Conservation (phyloP, 495 filamentous ascomycete species). For the Penicillium fimorum region DNA sequence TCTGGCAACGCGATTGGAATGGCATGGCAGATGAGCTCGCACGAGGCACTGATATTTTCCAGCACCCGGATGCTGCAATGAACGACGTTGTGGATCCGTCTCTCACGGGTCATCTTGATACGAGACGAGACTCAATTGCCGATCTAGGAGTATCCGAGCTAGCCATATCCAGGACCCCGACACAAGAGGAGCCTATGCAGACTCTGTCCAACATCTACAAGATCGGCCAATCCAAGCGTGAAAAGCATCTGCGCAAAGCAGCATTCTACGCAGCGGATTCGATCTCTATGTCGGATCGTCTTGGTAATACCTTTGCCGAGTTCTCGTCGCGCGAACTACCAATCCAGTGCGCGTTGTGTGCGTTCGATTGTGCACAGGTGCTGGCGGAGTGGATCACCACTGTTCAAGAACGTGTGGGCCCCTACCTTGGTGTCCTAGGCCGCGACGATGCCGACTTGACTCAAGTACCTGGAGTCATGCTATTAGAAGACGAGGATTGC, state of each 20-base stretch:
- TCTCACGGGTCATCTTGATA: slow-evolving; percentile 26
- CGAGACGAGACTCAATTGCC: slow-evolving; percentile 39
- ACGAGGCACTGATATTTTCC: slow-evolving; percentile 70
- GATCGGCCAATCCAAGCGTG: slow-evolving; percentile 58
- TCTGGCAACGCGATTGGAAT: slow-evolving; percentile 93
- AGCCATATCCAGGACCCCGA: slow-evolving; percentile 43
- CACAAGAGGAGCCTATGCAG: slow-evolving; percentile 40
- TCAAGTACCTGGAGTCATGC: slow-evolving; percentile 79
- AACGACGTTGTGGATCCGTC: slow-evolving; percentile 34
- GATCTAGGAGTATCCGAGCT: slow-evolving; percentile 43
- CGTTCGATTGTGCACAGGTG: slow-evolving; percentile 95
- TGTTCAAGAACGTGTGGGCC: slow-evolving; percentile 89
- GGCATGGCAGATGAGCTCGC: slow-evolving; percentile 89
- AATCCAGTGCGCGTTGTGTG: slow-evolving; percentile 87
- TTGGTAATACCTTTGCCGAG: slow-evolving; percentile 84
- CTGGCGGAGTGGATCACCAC: slow-evolving; percentile 95
- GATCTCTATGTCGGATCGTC: slow-evolving; percentile 81
- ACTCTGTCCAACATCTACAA: slow-evolving; percentile 35
- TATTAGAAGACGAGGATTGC: slow-evolving; percentile 88
- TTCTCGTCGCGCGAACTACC: slow-evolving; percentile 87
- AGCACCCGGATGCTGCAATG: slow-evolving; percentile 60
- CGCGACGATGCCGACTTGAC: slow-evolving; percentile 74
- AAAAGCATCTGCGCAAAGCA: slow-evolving; percentile 87
- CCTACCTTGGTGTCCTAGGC: slow-evolving; percentile 82
- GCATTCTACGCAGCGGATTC: slow-evolving; percentile 95